These are phyloP conservation scores for Malbranchea zuffiana DNA, from an alignment of 2,329 filamentous ascomycete species.

Conservation along the genomic window DNA sequence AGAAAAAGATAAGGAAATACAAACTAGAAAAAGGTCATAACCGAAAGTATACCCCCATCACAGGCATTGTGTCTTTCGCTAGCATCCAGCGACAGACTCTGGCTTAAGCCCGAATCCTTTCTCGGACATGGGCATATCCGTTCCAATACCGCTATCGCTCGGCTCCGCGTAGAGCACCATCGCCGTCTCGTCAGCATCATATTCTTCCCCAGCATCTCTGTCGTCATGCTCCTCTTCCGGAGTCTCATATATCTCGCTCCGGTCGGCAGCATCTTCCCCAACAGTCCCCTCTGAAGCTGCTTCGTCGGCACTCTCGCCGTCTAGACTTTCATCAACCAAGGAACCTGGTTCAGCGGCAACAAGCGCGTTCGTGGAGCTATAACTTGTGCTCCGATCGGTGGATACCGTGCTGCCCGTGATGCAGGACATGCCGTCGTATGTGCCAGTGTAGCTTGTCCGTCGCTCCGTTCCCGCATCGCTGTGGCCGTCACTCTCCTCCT, in stretches of 20 bases:
- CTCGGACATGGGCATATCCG: slow-evolving; percentile 16
- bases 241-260: slow-evolving; percentile 17
- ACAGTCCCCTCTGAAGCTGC: slow-evolving; percentile 13
- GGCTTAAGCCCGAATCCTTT: slow-evolving; percentile 8
- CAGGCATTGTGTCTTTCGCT: not conserved
- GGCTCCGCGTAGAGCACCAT: slow-evolving; percentile 16
- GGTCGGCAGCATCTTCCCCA: slow-evolving; percentile 11
- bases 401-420: slow-evolving; percentile 32
- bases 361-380: slow-evolving; percentile 29
- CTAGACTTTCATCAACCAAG: slow-evolving; percentile 17
- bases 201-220: slow-evolving; percentile 14
- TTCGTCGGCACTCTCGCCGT: slow-evolving; percentile 4
- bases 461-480: slow-evolving; percentile 43
- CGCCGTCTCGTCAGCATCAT: slow-evolving; percentile 13
- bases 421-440: slow-evolving; percentile 34
- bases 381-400: slow-evolving; percentile 31
- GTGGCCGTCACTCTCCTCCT: slow-evolving; percentile 30
- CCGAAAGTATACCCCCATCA: slow-evolving; percentile 12
- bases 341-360: slow-evolving; percentile 21
- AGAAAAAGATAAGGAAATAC: slow-evolving; percentile 13
- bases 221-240: slow-evolving; percentile 22
- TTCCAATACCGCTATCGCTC: slow-evolving; percentile 25
- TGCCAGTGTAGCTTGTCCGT: slow-evolving; percentile 34
- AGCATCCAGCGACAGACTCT: slow-evolving; percentile 11
- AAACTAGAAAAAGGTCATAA: slow-evolving; percentile 12